A percentile compares a stretch with the other conserved stretches of the same genome.
Conservation (phyloP, 768 basidiomycete species). For the Rossbeevera mucosa region DNA sequence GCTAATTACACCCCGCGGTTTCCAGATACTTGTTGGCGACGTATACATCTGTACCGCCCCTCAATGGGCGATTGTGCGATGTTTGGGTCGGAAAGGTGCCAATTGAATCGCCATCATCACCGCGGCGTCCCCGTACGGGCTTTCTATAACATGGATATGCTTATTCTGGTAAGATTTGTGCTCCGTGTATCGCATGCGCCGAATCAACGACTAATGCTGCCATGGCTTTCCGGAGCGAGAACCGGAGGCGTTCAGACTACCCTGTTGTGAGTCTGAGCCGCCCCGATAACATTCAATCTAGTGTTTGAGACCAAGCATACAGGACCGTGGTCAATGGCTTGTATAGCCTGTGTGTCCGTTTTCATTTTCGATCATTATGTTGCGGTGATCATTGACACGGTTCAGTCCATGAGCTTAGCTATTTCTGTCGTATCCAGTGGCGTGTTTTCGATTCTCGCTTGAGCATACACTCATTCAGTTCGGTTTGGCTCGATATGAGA, state of each 20-base stretch:
- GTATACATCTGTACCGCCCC: conserved; percentile 76
- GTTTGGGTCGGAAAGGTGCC: conserved; percentile 69
- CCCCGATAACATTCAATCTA: neutral
- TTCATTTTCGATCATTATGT: conserved; percentile 4
- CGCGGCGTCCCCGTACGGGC: conserved; percentile 55
- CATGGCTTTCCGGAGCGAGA: conserved; percentile 68
- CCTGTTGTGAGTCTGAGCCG: conserved; percentile 46
- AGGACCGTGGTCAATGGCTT: conserved; percentile 78
- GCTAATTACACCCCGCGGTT: neutral
- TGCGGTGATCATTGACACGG: conserved; percentile 12
- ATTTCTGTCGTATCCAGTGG: conserved; percentile 60
- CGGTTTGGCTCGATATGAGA: conserved; percentile 61
- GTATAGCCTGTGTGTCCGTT: conserved; percentile 65
- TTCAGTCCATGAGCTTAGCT: conserved; percentile 63
- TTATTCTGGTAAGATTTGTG: conserved; percentile 75
- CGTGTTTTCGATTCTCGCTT: conserved; percentile 33
- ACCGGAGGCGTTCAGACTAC: conserved; percentile 73
- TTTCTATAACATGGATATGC: conserved; percentile 66
- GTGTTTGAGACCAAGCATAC: neutral
- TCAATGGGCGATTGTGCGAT: conserved; percentile 75
- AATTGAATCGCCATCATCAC: conserved; percentile 61
- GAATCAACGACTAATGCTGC: neutral
- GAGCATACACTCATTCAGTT: neutral
- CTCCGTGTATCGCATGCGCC: conserved; percentile 11
- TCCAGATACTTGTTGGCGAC: conserved; percentile 69